Base-by-base conservation (phyloP, 148 eudicot species). In the Persicaria maculosa region DNA sequence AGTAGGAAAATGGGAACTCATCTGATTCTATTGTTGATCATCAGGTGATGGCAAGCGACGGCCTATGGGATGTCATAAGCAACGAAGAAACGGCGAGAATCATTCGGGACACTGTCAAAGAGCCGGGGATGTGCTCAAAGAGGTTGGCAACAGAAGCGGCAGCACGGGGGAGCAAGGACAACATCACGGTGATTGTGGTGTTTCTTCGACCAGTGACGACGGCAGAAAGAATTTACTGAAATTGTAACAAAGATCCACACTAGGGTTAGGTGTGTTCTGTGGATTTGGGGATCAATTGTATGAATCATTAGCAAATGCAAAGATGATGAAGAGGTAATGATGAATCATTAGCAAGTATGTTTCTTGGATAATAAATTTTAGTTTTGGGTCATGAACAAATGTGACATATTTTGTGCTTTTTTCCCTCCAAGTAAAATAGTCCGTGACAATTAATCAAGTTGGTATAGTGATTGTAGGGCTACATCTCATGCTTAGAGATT, bases 21-120 rank as follows among this genome's bases (percentile, higher is more conserved):
- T 52, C n/a, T 73, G 67, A 31, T 40, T 40, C 50, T 31, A 50
- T 74, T 16, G 55, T 62, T 55, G 62, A 10, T 25, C 17, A 43
- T 77, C 81, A 95, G 99, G 97, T 95, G 67, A 89, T 95, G 90
- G 99, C 96, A 31, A 95, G 99, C 72, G 99, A 95, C 69, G 97
- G 99, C 64, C 86, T 95, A 0, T 95, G 99, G 99, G 97, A 92
- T 76, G 92, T 86, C 44, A 73, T 95, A 65, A 89, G 86, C 83
- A 86, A 89, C 57, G 79, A 75, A 73, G 94, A 95, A 71, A 89
- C 86, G 12, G 81, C 85, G 55, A 82, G 82, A 72, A 90, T 92
- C 76, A 87, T 95, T 44, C 84, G 80, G 85, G 93, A 90, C 85
- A 95, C 99, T 0, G 99, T 95, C 14, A 95, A 95, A 84, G 99